Percentiles rank a stretch among this genome's conserved stretches.
Conservation (phyloP, 352 stramenopile genomes). For the Pythium dissotocum region DNA sequence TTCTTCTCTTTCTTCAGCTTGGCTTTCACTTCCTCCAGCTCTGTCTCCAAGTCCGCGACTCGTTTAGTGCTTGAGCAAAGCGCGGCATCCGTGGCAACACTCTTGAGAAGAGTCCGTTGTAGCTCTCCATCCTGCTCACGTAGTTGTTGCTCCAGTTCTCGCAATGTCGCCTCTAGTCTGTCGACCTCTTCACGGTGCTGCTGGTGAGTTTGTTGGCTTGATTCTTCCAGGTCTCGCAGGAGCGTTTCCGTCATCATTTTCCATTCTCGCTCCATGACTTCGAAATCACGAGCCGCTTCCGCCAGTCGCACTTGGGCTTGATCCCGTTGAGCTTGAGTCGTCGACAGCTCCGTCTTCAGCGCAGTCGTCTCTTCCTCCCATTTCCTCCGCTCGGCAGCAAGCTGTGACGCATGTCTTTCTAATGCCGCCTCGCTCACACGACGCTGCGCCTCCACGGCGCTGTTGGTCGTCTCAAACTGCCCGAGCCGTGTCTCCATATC, state of each 20-base stretch:
- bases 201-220: not conserved
- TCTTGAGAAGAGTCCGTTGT: not conserved
- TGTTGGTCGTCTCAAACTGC: conserved; percentile 30
- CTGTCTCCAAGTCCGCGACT: not conserved
- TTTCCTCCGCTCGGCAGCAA: not conserved
- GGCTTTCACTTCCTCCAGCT: conserved; percentile 1
- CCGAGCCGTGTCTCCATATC: conserved; percentile 45
- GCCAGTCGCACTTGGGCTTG: not conserved
- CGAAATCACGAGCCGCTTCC: not conserved
- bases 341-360: not conserved
- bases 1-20: conserved; percentile 41
- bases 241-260: not conserved
- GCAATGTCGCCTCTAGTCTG: not conserved
- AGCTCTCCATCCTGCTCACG: not conserved
- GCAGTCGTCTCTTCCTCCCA: not conserved
- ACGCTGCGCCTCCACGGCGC: conserved; percentile 9
- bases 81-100: not conserved
- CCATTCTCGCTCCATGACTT: not conserved
- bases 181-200: not conserved
- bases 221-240: not conserved
- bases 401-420: too few species aligned
- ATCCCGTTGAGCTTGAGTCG: not conserved
- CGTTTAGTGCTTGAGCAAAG: not conserved
- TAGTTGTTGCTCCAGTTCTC: not conserved
- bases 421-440: conserved; percentile 19